phyloP scores from a whole-genome alignment of 768 basidiomycete genomes.

The Leccinum ochraceum region DNA sequence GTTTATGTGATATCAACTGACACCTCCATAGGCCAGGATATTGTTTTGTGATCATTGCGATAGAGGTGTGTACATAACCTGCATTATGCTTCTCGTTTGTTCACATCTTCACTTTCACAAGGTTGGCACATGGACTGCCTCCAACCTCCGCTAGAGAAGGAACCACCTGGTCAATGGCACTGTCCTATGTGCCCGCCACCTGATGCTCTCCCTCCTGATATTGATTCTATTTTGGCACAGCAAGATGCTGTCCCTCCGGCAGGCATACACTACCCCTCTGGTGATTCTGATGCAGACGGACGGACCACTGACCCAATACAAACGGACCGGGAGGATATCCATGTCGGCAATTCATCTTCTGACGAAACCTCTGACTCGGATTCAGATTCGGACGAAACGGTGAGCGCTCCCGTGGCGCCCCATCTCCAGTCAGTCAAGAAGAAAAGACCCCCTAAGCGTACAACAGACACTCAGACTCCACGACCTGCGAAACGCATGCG shows the following conservation, averaged over 20 bases:
- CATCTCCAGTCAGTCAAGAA: constrained; percentile 26
- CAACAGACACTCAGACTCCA: constrained; percentile 22
- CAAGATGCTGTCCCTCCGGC: constrained; percentile 48
- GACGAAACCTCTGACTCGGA: constrained; percentile 36
- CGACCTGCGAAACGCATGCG: constrained; percentile 50
- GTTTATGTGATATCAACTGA: constrained; percentile 24
- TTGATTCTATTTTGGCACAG: constrained; percentile 7
- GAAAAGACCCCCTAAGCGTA: constrained; percentile 32
- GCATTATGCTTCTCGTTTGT: constrained; percentile 2
- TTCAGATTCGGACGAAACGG: constrained; percentile 28
- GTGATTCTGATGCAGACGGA: constrained; percentile 29
- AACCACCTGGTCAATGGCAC: constrained; percentile 78
- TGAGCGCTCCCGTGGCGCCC: constrained; percentile 14
- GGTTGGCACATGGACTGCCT: constrained; percentile 89
- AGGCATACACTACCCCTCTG: constrained; percentile 18
- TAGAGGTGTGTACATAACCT: constrained; percentile 53
- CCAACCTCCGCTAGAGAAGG: constrained; percentile 63
- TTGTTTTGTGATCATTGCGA: constrained; percentile 95
- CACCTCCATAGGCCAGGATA: constrained; percentile 59
- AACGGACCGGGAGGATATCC: constrained; percentile 34
- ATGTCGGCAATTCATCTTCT: constrained; percentile 37
- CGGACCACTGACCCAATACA: constrained; percentile 28
- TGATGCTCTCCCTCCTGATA: constrained; percentile 12
- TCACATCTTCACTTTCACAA: constrained; percentile 25
- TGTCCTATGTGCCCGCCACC: constrained; percentile 63